Base-by-base conservation (phyloP, 1,284 basidiomycete genomes). In the Trametes polyzona region DNA sequence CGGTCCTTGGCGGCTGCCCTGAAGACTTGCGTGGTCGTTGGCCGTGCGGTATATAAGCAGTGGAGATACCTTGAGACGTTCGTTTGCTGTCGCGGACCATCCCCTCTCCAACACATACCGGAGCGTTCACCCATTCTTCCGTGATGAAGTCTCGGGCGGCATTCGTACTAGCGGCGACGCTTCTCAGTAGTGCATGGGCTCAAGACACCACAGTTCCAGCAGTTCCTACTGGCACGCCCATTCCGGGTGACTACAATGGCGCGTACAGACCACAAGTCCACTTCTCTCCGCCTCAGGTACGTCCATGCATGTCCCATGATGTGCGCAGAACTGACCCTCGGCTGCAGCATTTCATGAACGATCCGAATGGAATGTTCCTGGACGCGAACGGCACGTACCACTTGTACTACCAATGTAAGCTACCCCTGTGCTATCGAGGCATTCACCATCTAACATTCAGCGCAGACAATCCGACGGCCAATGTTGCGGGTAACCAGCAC, bases 341-440 rank as follows among this genome's bases (percentile, higher is more conserved):
- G 9, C 3, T 17, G 4, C 35, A 62, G 60, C 16, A 53, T 14
- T 62, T 58, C 42, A 62, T 62, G 60, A 62, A 62, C 17, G 60
- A 62, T 30, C 60, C 60, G 5, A 62, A 62, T n/a, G 60, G 60
- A 0, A 43, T 62, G 17, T 58, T 56, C 37, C 10, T 49, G 12
- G 60, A 62, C 29, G 50, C 41, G 16, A 30, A 53, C 16, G 59
- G 56, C 21, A 61, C 50, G 3, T 61, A 61, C 40, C 59, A 61
- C 44, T 41, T 61, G 21, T 61, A 61, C 40, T 61, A 61, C 19
- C 57, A 57, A 41, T 59, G 57, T 59, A 24, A 1, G 55, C 12
- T 35, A 3, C 14, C 16, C 36, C 3, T 12, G 10, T 14, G 23
- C 9, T 27, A 14, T 21, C 32, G 10, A 10, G 10, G 14, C 7